Conservation (phyloP, 495 filamentous ascomycete genomes). For the Schizothecium vesticola region DNA sequence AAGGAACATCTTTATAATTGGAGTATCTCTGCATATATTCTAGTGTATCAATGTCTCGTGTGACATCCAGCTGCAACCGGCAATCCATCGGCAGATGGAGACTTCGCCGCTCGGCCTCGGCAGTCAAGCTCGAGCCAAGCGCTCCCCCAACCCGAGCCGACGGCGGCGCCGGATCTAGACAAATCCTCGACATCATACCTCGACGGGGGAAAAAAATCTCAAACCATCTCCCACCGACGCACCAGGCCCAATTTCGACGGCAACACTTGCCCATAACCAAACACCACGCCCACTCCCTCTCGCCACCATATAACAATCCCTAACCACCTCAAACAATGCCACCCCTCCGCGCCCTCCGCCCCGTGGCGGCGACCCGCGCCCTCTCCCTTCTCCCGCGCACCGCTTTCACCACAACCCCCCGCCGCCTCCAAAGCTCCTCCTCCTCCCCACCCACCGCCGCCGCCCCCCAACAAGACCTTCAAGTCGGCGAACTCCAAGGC, state of each 20-base stretch:
- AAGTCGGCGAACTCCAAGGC: constrained; percentile 86
- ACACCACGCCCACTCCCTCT: not conserved
- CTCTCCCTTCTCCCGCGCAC: constrained; percentile 14
- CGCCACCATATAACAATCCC: not conserved
- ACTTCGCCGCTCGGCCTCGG: constrained; percentile 13
- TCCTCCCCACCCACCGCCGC: constrained; percentile 16
- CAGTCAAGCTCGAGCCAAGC: constrained; percentile 1
- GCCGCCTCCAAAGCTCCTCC: not conserved
- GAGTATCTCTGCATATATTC: not conserved
- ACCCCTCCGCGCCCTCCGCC: constrained; percentile 6
- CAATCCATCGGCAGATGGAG: not conserved
- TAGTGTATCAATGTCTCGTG: not conserved
- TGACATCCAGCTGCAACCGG: not conserved
- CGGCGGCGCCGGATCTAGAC: not conserved
- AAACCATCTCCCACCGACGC: not conserved
- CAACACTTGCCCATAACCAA: no score
- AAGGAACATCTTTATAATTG: not conserved
- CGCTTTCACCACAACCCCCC: constrained; percentile 2
- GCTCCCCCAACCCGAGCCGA: not conserved
- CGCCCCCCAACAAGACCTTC: constrained; percentile 52
- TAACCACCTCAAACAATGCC: not conserved
- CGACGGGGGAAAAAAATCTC: not conserved
- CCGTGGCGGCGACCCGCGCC: not conserved
- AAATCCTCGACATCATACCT: constrained; percentile 6
- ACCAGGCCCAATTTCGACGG: not conserved